Evolutionary conservation across 306 rosid genomes (phyloP).

Genomic region (Sindora glabra): DNA sequence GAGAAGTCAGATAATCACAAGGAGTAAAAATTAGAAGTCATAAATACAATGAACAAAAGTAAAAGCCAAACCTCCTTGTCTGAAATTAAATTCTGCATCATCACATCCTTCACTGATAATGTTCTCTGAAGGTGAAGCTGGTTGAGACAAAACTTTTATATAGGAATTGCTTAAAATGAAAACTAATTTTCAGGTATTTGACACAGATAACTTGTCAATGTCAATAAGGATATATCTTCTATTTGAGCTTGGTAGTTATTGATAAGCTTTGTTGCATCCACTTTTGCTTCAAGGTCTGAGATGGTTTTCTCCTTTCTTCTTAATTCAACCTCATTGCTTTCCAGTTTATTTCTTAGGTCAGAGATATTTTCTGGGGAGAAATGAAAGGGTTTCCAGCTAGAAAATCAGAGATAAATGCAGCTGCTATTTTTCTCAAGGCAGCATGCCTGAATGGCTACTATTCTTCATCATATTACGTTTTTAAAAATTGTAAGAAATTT

Average conservation of each 20-base stretch:
- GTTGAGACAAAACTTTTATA: constrained; percentile 35
- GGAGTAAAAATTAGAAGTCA: constrained; percentile 12
- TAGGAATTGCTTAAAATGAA: neutral
- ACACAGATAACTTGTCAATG: neutral
- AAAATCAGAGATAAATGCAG: constrained; percentile 7
- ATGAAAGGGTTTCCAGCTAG: neutral
- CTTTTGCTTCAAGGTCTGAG: constrained; percentile 59
- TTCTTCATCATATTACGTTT: neutral
- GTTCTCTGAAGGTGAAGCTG: constrained; percentile 54
- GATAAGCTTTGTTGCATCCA: constrained; percentile 38
- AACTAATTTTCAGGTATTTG: neutral
- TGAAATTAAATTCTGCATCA: constrained; percentile 48
- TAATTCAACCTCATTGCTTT: constrained; percentile 38
- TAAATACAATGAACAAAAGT: neutral
- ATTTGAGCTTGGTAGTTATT: constrained; percentile 37
- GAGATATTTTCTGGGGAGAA: constrained; percentile 41
- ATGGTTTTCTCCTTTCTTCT: constrained; percentile 52
- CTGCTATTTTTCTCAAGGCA: neutral
- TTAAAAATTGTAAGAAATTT: constrained; percentile 4
- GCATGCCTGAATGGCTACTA: neutral
- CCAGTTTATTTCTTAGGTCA: constrained; percentile 44
- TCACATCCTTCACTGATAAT: constrained; percentile 38
- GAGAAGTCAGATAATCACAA: constrained; percentile 18
- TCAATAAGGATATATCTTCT: constrained; percentile 57
- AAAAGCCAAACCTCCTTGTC: constrained; percentile 52